A percentile compares a stretch with the other conserved stretches of the same genome.
Evolutionary conservation across 495 filamentous ascomycete species (phyloP).

Genomic region (Aspergillus asperescens): DNA sequence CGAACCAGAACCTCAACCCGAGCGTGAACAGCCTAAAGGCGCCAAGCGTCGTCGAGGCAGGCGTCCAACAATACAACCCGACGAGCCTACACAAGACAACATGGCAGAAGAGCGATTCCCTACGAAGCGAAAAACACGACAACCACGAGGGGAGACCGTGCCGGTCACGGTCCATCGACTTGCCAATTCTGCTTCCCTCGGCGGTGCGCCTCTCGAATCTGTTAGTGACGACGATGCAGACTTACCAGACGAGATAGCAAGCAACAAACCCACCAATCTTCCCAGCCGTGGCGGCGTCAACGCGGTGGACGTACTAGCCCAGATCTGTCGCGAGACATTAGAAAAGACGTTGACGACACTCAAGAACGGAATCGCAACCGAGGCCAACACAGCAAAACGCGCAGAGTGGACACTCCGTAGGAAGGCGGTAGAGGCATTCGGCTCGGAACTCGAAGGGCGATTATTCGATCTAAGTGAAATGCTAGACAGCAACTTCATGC

Average conservation of each 20-base stretch:
- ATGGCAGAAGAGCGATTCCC: constrained; percentile 17
- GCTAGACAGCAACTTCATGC: constrained; percentile 60
- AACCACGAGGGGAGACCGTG: constrained; percentile 39
- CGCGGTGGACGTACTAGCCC: constrained; percentile 60
- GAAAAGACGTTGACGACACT: constrained; percentile 45
- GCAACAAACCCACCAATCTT: constrained; percentile 30
- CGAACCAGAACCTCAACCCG: constrained; percentile 2
- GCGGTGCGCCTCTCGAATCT: constrained; percentile 16
- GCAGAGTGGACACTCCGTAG: constrained; percentile 57
- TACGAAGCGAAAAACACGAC: constrained; percentile 24
- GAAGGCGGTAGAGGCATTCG: constrained; percentile 62
- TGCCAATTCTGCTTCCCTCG: constrained; percentile 31
- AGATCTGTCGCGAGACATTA: constrained; percentile 65
- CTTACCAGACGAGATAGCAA: constrained; percentile 32
- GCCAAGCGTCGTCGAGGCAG: constrained; percentile 21
- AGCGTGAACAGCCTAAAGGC: constrained; percentile 10
- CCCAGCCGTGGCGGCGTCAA: constrained; percentile 62
- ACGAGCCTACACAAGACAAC: constrained; percentile 15
- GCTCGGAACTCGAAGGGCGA: constrained; percentile 58
- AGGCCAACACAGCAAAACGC: constrained; percentile 31
- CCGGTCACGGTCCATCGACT: constrained; percentile 44
- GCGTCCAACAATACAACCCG: constrained; percentile 15
- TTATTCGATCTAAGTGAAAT: constrained; percentile 49
- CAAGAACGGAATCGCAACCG: constrained; percentile 35
- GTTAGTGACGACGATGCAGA: constrained; percentile 30